phyloP scores from a whole-genome alignment of 805 yeast genomes.

The Ogataea dorogensis region DNA sequence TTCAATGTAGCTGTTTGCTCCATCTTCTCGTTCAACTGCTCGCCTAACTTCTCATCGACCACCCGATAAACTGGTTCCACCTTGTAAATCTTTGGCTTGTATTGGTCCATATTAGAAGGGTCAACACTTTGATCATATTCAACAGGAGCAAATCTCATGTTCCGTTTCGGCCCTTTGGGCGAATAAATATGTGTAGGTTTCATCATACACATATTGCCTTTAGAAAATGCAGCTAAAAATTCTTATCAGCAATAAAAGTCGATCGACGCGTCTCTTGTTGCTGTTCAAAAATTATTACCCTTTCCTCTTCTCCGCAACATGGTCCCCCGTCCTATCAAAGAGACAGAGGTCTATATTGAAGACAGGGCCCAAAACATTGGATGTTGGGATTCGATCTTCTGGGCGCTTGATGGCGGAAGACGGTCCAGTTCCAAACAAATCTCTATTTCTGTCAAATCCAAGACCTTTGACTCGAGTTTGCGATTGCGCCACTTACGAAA shows the following conservation, averaged over 20 bases:
- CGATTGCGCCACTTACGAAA: conserved; percentile 41
- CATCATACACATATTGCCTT: conserved; percentile 23
- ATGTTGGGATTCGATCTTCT: conserved; percentile 1
- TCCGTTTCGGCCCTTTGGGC: conserved; percentile 3
- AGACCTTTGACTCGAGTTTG: conserved; percentile 31
- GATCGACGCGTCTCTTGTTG: conserved; percentile 6
- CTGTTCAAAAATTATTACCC: background rate
- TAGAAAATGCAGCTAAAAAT: background rate
- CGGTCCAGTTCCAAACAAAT: too few species aligned
- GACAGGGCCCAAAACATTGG: conserved; percentile 5
- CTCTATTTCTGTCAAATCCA: background rate
- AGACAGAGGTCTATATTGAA: background rate
- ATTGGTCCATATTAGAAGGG: conserved; percentile 33
- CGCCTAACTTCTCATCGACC: too few species aligned
- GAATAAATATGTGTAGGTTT: conserved; percentile 23
- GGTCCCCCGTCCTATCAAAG: conserved; percentile 11
- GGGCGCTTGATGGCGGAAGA: too few species aligned
- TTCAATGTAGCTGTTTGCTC: too few species aligned
- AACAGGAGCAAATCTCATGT: conserved; percentile 22
- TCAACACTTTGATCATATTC: conserved; percentile 32
- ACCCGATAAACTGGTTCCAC: conserved; percentile 25
- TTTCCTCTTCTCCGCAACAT: conserved; percentile 6
- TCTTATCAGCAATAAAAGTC: conserved; percentile 1
- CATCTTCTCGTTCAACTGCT: too few species aligned
- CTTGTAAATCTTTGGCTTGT: conserved; percentile 31